Evolutionary conservation across 73 alveolate species (phyloP), one percentile per base, ranked within the genome.

Genomic region (Durusdinium trenchii): DNA sequence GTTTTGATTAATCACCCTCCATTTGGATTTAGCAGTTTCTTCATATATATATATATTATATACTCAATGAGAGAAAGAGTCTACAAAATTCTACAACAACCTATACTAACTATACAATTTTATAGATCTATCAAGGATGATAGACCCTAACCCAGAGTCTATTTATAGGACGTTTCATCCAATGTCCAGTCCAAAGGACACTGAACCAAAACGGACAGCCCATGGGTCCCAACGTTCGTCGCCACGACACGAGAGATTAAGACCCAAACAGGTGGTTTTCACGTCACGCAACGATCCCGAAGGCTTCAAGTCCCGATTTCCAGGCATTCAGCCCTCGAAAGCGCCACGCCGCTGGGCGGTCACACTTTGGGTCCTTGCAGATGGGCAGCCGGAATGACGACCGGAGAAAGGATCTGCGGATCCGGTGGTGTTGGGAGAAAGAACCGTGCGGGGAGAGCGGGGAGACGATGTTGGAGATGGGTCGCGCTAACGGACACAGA

Each of bases 271-370:
- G n/a, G n/a, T n/a, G n/a, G n/a, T n/a, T n/a, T n/a, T n/a, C n/a
- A n/a, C n/a, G n/a, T n/a, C n/a, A n/a, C n/a, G n/a, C n/a, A n/a
- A n/a, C n/a, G n/a, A n/a, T n/a, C n/a, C n/a, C n/a, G n/a, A n/a
- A n/a, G n/a, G n/a, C n/a, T n/a, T n/a, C n/a, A n/a, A n/a, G n/a
- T n/a, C 71, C 26, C 14, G 35, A 57, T 64, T n/a, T n/a, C 86
- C 36, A 18, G 86, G 96, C 87, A 90, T 90, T 36, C 96, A 90
- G n/a, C 52, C 48, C 30, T 90, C 96, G 30, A 35, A 47, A 16
- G 86, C 51, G 35, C 86, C 96, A 5, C 96, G 96, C 40, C 98
- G 98, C 87, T 91, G 98, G 98, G 98, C 98, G n/a, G 98, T 91
- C 90, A 91, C 98, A 7, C 57, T 91, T n/a, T 91, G 98, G 98